Percentiles rank a stretch among this genome's conserved stretches.
Conservation (phyloP, 495 filamentous ascomycete genomes). For the Elaphomyces granulatus region DNA sequence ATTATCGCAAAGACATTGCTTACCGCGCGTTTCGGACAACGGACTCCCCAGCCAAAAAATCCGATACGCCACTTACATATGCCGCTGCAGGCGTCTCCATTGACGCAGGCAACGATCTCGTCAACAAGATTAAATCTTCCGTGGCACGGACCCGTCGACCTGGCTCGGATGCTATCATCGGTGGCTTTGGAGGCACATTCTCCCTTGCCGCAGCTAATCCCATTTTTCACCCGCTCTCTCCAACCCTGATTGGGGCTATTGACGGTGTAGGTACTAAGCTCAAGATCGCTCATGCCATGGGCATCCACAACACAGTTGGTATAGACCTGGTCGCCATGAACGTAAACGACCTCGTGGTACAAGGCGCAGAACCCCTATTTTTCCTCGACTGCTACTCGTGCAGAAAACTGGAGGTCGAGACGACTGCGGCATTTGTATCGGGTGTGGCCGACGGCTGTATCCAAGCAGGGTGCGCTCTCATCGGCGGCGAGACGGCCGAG, state of each 20-base stretch:
- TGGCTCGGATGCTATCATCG: slow-evolving; percentile 80
- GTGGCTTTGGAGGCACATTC: slow-evolving; percentile 87
- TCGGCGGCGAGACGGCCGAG: slow-evolving; percentile 93
- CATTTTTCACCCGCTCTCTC: slow-evolving; percentile 52
- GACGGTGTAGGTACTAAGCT: slow-evolving; percentile 96
- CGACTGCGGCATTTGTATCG: slow-evolving; percentile 68
- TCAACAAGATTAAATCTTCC: slow-evolving; percentile 72
- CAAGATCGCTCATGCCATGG: slow-evolving; percentile 76
- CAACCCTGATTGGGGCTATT: slow-evolving; percentile 76
- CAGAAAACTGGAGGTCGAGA: slow-evolving; percentile 60
- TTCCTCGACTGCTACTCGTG: slow-evolving; percentile 97
- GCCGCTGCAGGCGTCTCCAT: slow-evolving; percentile 88
- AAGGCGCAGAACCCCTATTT: slow-evolving; percentile 84
- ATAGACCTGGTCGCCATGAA: slow-evolving; percentile 98
- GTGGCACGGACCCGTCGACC: slow-evolving; percentile 66
- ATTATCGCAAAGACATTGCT: slow-evolving; percentile 86
- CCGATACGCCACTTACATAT: slow-evolving; percentile 57
- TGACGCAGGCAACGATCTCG: slow-evolving; percentile 78
- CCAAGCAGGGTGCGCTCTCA: slow-evolving; percentile 69
- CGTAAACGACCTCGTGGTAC: slow-evolving; percentile 91
- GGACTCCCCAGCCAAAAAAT: slow-evolving; percentile 22
- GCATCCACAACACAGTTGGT: slow-evolving; percentile 83
- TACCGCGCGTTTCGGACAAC: slow-evolving; percentile 38
- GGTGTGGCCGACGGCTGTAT: slow-evolving; percentile 77
- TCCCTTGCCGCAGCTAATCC: slow-evolving; percentile 55